These are phyloP conservation scores for Crassisporium funariophilum DNA, from an alignment of 768 basidiomycete species.

Conservation along the genomic window DNA sequence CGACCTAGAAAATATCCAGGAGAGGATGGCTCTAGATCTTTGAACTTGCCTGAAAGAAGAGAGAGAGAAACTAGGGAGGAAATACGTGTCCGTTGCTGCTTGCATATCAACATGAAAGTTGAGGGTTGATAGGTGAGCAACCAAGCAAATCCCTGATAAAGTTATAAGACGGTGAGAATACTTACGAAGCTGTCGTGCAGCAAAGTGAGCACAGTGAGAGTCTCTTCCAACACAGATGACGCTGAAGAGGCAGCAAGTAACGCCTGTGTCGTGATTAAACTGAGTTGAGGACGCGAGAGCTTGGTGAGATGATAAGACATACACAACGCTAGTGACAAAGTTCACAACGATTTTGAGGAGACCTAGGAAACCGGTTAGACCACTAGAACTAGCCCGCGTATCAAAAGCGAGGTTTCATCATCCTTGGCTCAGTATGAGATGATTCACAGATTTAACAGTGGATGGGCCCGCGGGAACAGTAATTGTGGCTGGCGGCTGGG, in stretches of 20 bases:
- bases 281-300: not conserved
- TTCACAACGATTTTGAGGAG: slow-evolving; percentile 33
- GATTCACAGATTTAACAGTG: slow-evolving; percentile 18
- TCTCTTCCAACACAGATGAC: slow-evolving; percentile 26
- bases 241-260: slow-evolving; percentile 33
- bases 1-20: too few relatives aligned
- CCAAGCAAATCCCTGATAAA: too few relatives aligned
- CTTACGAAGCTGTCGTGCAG: slow-evolving; percentile 40
- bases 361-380: slow-evolving; percentile 24
- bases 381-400: slow-evolving; percentile 16
- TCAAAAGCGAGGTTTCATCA: too few relatives aligned
- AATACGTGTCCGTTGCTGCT: too few relatives aligned
- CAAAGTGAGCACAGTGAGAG: slow-evolving; percentile 36
- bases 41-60: too few relatives aligned
- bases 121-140: slow-evolving; percentile 38
- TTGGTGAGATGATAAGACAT: not conserved
- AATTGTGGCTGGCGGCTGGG: slow-evolving; percentile 19
- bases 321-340: slow-evolving; percentile 24
- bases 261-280: slow-evolving; percentile 28
- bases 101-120: too few relatives aligned
- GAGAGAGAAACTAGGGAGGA: too few relatives aligned
- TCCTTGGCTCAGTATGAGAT: too few relatives aligned
- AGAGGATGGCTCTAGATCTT: too few relatives aligned
- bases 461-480: slow-evolving; percentile 20
- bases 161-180: too few relatives aligned